Conservation (phyloP, 1,284 basidiomycete genomes). For the Marasmius oreades region DNA sequence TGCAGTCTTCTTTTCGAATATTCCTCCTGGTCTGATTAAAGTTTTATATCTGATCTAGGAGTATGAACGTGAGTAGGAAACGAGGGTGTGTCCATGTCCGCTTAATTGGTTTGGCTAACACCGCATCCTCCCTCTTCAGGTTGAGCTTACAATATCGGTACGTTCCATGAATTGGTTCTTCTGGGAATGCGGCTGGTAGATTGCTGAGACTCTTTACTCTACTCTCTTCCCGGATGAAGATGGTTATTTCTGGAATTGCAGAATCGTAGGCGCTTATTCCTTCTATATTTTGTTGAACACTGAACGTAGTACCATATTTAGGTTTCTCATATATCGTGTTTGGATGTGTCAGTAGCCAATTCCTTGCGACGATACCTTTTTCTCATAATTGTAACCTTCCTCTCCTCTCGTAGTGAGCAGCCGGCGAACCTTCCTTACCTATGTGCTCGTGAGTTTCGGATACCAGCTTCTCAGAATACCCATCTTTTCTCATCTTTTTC, state of each 20-base stretch:
- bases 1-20: too few relatives aligned
- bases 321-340: conserved; percentile 29
- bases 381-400: too few relatives aligned
- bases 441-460: conserved; percentile 18
- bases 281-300: neutral
- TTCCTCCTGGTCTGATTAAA: too few relatives aligned
- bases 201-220: neutral
- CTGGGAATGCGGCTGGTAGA: too few relatives aligned
- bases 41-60: too few relatives aligned
- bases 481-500: neutral
- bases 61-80: conserved; percentile 25
- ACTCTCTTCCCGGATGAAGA: conserved; percentile 17
- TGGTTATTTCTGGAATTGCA: conserved; percentile 28
- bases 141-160: conserved; percentile 27
- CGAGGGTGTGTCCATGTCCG: too few relatives aligned
- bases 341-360: conserved; percentile 23
- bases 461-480: too few relatives aligned
- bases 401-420: conserved; percentile 9
- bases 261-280: conserved; percentile 22
- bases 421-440: conserved; percentile 16
- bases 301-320: conserved; percentile 8
- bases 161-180: conserved; percentile 3
- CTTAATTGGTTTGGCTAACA: too few relatives aligned
- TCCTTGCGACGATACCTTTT: too few relatives aligned
- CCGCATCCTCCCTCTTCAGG: conserved; percentile 11